A percentile compares a stretch with the other conserved stretches of the same genome.
phyloP scores from a whole-genome alignment of 768 basidiomycete species.

The Strobilomyces echinocephalus region DNA sequence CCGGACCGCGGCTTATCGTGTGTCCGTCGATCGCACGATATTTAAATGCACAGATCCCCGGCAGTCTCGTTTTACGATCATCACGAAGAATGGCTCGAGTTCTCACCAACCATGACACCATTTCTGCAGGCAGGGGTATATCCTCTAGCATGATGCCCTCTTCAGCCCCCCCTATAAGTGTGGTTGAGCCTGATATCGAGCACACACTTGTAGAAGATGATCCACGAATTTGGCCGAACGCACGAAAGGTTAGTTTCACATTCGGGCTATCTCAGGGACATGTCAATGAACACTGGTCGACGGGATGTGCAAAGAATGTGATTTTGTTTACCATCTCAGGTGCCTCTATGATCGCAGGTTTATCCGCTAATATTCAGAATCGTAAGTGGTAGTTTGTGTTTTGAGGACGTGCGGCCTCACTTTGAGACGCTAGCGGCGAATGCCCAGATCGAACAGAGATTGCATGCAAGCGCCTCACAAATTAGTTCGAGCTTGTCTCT shows the following conservation, averaged over 20 bases:
- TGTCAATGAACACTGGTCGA: not conserved
- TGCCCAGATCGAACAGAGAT: conserved; percentile 53
- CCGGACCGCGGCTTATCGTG: not conserved
- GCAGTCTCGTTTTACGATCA: not conserved
- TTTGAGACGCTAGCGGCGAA: conserved; percentile 51
- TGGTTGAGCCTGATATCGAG: conserved; percentile 31
- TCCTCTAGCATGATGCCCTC: not conserved
- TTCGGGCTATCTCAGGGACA: not conserved
- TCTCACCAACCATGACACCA: not conserved
- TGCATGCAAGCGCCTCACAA: conserved; percentile 55
- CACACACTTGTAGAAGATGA: conserved; percentile 50
- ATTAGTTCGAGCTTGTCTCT: conserved; percentile 68
- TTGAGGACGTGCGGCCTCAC: not conserved
- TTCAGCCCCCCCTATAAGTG: not conserved
- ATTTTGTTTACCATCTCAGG: conserved; percentile 23
- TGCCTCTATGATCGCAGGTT: conserved; percentile 28
- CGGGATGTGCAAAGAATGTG: conserved; percentile 9
- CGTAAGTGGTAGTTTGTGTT: conserved; percentile 12
- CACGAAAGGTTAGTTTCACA: conserved; percentile 45
- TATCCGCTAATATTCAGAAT: conserved; percentile 28
- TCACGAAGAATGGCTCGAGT: conserved; percentile 6
- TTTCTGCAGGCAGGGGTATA: not conserved
- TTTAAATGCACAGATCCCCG: conserved; percentile 5
- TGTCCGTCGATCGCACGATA: not conserved
- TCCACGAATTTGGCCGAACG: conserved; percentile 54